Base-by-base conservation (phyloP, 768 basidiomycete genomes). In the Mycena capillaripes region DNA sequence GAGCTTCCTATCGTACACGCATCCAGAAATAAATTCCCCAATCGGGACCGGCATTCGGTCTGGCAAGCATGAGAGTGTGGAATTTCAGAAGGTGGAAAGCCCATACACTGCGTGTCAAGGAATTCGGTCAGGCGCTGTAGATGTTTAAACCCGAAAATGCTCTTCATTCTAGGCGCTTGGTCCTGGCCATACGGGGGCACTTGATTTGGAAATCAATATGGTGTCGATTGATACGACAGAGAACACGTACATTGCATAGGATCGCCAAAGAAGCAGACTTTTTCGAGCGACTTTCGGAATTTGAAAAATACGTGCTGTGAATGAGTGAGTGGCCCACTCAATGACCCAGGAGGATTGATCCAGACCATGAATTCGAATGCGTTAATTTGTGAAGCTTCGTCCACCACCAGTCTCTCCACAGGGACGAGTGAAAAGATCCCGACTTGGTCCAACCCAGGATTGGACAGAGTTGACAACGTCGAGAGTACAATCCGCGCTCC, bases 321-420 rank as follows among this genome's bases (percentile, higher is more conserved):
- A 67, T 53, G 6, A 30, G 27, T 40, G 63, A 53, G 46, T 48
- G 58, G 46, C 46, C 27, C 23, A 3, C n/a, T 29, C 27, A 30
- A 25, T 21, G 8, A 2, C 62, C 27, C 62, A 6, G n/a, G 25
- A 29, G 11, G 10, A 89, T 88, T 62, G 88, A 87, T 9, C 9
- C 38, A 38, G 21, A 88, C 88, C 82, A 89, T 75, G 68, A 86
- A 89, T 30, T 88, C 86, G 32, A 84, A 85, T 5, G 83, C 76
- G 29, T 85, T 84, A n/a, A 90, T 88, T 64, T 89, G 89, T 6
- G 87, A 88, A 2, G 87, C 89, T 77, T 90, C 88, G 66, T 90
- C 89, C n/a, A 90, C 80, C n/a, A 90, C 2, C 1, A 90, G 81
- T n/a, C 82, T 79, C 29, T 81, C 82, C 25, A 66, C n/a, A 17